Percentiles rank a stretch among this genome's conserved stretches.
Evolutionary conservation across 1,139 yeast species (phyloP).

Genomic region (Kodamaea alishanica): DNA sequence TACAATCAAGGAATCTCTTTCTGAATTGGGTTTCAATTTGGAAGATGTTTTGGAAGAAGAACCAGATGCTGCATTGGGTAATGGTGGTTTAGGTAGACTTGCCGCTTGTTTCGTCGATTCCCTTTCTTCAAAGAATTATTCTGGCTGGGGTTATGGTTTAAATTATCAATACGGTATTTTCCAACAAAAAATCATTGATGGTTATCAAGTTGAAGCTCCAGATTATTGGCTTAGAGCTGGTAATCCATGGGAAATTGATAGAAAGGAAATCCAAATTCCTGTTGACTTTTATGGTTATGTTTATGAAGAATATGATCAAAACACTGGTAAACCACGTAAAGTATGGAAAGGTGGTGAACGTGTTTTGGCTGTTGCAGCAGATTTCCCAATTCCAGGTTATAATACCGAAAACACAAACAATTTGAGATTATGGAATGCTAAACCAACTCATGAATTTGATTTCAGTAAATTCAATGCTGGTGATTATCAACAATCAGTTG

Average conservation of each 20-base stretch:
- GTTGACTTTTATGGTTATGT: conserved; percentile 88
- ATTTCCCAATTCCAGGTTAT: conserved; percentile 91
- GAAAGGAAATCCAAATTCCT: conserved; percentile 87
- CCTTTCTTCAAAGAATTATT: conserved; percentile 77
- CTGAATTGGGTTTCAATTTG: conserved; percentile 78
- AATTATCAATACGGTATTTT: conserved; percentile 93
- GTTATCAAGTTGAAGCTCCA: conserved; percentile 91
- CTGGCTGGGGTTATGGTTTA: conserved; percentile 96
- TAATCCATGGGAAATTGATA: conserved; percentile 91
- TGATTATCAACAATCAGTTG: conserved; percentile 82
- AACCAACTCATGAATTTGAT: conserved; percentile 89
- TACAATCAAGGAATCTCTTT: conserved; percentile 52
- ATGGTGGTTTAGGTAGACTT: conserved; percentile 91
- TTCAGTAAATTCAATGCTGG: conserved; percentile 90
- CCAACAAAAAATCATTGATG: conserved; percentile 84
- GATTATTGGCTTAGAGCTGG: conserved; percentile 89
- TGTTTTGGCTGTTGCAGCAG: conserved; percentile 87
- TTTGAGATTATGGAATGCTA: conserved; percentile 85
- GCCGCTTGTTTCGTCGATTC: conserved; percentile 96
- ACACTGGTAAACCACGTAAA: conserved; percentile 48
- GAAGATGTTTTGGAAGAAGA: conserved; percentile 85
- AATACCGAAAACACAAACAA: conserved; percentile 83
- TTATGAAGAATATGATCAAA: conserved; percentile 54
- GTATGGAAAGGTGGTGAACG: conserved; percentile 89
- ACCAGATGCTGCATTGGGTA: conserved; percentile 93